Evolutionary conservation across 306 rosid species (phyloP).

Genomic region (Quercus parvula): DNA sequence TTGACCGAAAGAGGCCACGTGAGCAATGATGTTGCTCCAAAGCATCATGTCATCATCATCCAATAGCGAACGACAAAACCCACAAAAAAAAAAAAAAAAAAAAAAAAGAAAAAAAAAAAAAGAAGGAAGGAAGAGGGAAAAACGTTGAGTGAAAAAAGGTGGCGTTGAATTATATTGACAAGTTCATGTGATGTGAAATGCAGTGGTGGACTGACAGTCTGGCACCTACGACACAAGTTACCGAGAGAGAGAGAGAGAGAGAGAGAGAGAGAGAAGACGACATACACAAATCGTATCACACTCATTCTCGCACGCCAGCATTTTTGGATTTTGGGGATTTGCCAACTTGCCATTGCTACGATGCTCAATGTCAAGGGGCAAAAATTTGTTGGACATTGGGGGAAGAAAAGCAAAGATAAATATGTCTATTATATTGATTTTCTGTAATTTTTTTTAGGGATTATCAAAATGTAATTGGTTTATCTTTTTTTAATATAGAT

Average conservation of each 20-base stretch:
- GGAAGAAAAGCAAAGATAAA: not conserved
- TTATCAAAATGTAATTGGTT: too few species aligned
- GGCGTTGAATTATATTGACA: not conserved
- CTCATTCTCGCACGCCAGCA: not conserved
- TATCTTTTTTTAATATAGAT: too few species aligned
- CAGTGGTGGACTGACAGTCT: not conserved
- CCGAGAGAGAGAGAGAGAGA: not conserved
- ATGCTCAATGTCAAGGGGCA: not conserved
- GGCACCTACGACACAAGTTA: not conserved
- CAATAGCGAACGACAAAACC: not conserved
- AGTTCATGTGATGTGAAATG: not conserved
- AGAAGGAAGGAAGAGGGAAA: not conserved
- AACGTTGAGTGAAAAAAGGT: not conserved
- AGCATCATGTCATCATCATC: not conserved
- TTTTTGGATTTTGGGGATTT: not conserved
- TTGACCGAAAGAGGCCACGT: not conserved
- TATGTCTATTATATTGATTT: not conserved
- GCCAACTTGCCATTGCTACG: not conserved
- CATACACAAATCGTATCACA: not conserved
- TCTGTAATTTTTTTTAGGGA: not conserved
- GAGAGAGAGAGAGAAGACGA: not conserved
- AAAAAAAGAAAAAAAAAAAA: not conserved
- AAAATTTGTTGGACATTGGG: not conserved
- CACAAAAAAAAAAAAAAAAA: not conserved
- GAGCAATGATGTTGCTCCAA: conserved; percentile 1